Base-by-base conservation (phyloP, 2,329 filamentous ascomycete genomes). In the Blastomyces silverae region DNA sequence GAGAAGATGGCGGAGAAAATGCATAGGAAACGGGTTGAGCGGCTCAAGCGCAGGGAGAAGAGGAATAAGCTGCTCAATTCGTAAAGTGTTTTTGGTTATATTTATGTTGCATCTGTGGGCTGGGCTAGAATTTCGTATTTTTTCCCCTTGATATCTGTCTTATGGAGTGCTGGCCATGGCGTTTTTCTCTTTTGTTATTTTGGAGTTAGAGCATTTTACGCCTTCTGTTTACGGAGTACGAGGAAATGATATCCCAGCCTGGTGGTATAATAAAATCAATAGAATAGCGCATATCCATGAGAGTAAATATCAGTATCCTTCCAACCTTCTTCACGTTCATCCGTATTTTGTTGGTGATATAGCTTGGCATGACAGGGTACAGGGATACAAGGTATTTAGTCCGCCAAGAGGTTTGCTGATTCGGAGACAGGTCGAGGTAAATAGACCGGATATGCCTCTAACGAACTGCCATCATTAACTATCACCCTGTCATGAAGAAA, bases 1-100 rank as follows among this genome's bases (percentile, higher is more conserved):
- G 91, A 92, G 77, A 91, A 92, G 82, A 86, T 99, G 86, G 93
- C 92, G 25, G 91, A 92, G 80, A 97, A 94, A 82, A 97, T 99
- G 94, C 93, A 97, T 81, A 87, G 86, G 79, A 97, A 96, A 84
- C 85, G 92, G 67, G 89, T 97, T 15, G 94, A 99, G 79, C 86
- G 94, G 71, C 79, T 96, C 78, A 96, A 92, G 87, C 86, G 92
- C 74, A 90, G 91, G 78, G 94, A 99, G 83, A 97, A 97, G 87
- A 87, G 94, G 75, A 99, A 80, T 71, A 80, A 80, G 71, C 63
- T 80, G 64, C 73, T 80, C 64, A 78, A 76, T 68, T 80, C 79
- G 42, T 80, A 68, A 78, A 50, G 34, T 37, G 8, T 46, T 17
- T 17, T 8, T 20, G 42, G 8, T 50, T 3, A 11, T 11, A 22